Conservation (phyloP, 2,329 filamentous ascomycete genomes). For the Alternaria gansuensis region DNA sequence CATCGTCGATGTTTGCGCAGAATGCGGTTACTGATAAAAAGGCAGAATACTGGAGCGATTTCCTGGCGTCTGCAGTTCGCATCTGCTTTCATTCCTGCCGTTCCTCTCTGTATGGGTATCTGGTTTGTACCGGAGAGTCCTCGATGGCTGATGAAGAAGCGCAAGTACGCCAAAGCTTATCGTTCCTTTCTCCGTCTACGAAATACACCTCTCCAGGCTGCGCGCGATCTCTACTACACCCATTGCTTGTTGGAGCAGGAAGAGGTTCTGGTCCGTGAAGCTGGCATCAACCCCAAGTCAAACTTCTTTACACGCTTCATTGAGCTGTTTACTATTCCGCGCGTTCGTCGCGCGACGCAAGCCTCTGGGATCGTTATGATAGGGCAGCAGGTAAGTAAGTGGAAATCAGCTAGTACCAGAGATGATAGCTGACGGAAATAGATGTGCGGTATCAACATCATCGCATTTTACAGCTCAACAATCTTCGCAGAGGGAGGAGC, state of each 20-base stretch:
- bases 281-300: constrained; percentile 44
- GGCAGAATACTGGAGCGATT: constrained; percentile 45
- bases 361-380: constrained; percentile 84
- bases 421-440: neutral
- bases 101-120: constrained; percentile 51
- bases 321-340: constrained; percentile 73
- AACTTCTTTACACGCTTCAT: constrained; percentile 56
- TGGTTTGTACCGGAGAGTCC: constrained; percentile 56
- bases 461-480: constrained; percentile 62
- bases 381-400: constrained; percentile 58
- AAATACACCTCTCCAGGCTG: constrained; percentile 53
- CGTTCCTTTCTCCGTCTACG: constrained; percentile 52
- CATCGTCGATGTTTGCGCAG: neutral
- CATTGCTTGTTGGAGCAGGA: constrained; percentile 51
- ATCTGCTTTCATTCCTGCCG: constrained; percentile 52
- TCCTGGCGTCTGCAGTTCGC: constrained; percentile 55
- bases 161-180: constrained; percentile 52
- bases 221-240: constrained; percentile 56
- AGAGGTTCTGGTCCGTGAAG: constrained; percentile 44
- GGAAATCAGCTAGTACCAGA: neutral
- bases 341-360: constrained; percentile 74
- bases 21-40: neutral
- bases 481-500: constrained; percentile 61
- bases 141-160: constrained; percentile 55
- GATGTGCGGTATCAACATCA: constrained; percentile 64